Conservation (phyloP, 306 rosid genomes). For the Carpinus fangiana region DNA sequence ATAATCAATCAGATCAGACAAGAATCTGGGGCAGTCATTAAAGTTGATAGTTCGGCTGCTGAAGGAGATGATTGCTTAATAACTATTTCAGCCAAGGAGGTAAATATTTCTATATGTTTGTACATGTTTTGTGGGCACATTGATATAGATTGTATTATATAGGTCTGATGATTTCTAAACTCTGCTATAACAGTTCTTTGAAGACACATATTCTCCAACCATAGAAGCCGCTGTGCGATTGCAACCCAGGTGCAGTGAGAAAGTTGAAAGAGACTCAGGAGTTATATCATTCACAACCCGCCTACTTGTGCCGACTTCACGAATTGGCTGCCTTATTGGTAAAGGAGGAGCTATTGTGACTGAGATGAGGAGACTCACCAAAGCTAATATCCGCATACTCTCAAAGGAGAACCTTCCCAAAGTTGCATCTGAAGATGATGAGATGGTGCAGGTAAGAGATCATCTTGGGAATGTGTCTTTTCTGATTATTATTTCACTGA, state of each 20-base stretch:
- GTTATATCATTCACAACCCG: conserved; percentile 91
- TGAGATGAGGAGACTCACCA: conserved; percentile 92
- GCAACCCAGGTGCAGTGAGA: conserved; percentile 97
- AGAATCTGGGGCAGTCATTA: conserved; percentile 86
- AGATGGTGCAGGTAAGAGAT: conserved; percentile 87
- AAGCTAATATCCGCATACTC: conserved; percentile 86
- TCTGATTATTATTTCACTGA: neutral
- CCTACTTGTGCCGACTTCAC: conserved; percentile 79
- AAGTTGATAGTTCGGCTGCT: conserved; percentile 88
- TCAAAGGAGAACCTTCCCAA: conserved; percentile 89
- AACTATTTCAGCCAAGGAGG: conserved; percentile 87
- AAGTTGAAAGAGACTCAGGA: conserved; percentile 96
- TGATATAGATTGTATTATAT: conserved; percentile 1
- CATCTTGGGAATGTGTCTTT: conserved; percentile 2
- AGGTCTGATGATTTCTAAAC: conserved; percentile 23
- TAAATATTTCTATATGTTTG: conserved; percentile 29
- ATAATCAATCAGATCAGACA: conserved; percentile 95
- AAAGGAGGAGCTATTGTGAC: conserved; percentile 95
- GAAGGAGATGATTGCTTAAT: conserved; percentile 92
- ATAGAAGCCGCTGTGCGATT: conserved; percentile 92
- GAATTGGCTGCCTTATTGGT: conserved; percentile 99
- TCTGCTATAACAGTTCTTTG: conserved; percentile 67
- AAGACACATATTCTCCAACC: conserved; percentile 75
- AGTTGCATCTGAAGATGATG: conserved; percentile 93
- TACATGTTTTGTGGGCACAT: conserved; percentile 5